Evolutionary conservation across 768 basidiomycete species (phyloP), one percentile per base, ranked within the genome.

Genomic region (Nidula microcarpa): DNA sequence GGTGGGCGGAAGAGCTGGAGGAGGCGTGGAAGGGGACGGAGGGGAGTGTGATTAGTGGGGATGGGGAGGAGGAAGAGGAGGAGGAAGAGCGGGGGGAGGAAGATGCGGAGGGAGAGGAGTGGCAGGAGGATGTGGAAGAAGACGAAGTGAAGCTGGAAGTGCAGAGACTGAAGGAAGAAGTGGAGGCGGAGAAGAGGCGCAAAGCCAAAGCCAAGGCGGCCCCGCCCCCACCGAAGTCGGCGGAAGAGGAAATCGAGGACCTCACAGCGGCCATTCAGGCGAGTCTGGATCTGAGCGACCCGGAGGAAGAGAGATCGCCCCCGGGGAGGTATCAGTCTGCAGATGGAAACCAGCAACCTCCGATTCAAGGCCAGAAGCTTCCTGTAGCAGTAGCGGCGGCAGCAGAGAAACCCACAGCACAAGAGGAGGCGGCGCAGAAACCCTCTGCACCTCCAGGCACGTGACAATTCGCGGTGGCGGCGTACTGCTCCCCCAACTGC

Each of bases 1-100:
- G 88, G 4, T 94, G 93, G 92, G 75, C 78, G 50, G 74, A 81
- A 5, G 87, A 87, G 52, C 68, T 89, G 32, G 68, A 76, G 44
- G 63, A 61, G 16, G 64, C 76, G 13, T 89, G 87, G 87, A 73
- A 67, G 14, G 74, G 70, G 57, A 87, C 86, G 13, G 64, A 62
- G 43, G 56, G 56, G 2, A 66, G 56, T 9, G 65, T 68, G 11
- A 56, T 64, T 9, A 44, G 53, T 6, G 59, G 58, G 17, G 53
- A 62, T 33, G 36, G 33, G n/a, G 53, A 39, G 10, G 46, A 54
- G 33, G 45, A 39, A 13, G 46, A 47, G 30, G 53, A 51, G 37
- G 43, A 55, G 18, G 46, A 30, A 30, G 23, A 30, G 23, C 4
- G 23, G 23, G 23, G 23, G 23, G 23, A 30, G 23, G 23, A 30